Evolutionary conservation across 2,329 filamentous ascomycete genomes (phyloP).

Genomic region (Mycosphaerelloides madeirae): DNA sequence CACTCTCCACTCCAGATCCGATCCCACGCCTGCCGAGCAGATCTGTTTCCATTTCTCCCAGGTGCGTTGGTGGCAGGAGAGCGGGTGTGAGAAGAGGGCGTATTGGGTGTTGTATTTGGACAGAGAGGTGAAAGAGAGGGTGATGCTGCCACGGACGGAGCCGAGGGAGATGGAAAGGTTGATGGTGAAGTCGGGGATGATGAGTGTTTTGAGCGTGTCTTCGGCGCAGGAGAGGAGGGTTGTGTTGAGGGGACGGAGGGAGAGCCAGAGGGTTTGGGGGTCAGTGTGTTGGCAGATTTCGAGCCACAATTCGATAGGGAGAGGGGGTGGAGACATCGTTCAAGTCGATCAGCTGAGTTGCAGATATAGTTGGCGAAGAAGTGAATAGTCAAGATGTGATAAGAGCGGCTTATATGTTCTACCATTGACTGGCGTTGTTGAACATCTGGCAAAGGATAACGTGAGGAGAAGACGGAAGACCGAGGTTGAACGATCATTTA

Average conservation of each 20-base stretch:
- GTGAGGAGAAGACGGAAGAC: too few relatives aligned
- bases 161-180: slow-evolving; percentile 17
- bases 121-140: slow-evolving; percentile 16
- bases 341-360: too few relatives aligned
- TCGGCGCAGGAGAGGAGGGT: slow-evolving; percentile 15
- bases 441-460: too few relatives aligned
- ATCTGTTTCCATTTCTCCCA: slow-evolving; percentile 25
- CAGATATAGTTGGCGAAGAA: too few relatives aligned
- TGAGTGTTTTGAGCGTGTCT: slow-evolving; percentile 7
- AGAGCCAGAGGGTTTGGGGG: slow-evolving; percentile 20
- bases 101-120: slow-evolving; percentile 20
- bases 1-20: slow-evolving; percentile 18
- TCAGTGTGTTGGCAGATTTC: slow-evolving; percentile 18
- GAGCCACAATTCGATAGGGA: slow-evolving; percentile 25
- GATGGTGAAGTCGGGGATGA: slow-evolving; percentile 16
- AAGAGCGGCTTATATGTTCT: too few relatives aligned
- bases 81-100: slow-evolving; percentile 20
- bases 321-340: slow-evolving; percentile 3
- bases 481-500: too few relatives aligned
- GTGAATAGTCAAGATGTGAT: too few relatives aligned
- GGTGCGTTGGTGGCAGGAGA: slow-evolving; percentile 11
- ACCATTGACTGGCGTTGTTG: too few relatives aligned
- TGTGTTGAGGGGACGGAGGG: slow-evolving; percentile 10
- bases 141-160: slow-evolving; percentile 16
- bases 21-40: slow-evolving; percentile 11